These are phyloP conservation scores for Ormosia emarginata DNA, from an alignment of 306 rosid genomes.

Conservation along the genomic window DNA sequence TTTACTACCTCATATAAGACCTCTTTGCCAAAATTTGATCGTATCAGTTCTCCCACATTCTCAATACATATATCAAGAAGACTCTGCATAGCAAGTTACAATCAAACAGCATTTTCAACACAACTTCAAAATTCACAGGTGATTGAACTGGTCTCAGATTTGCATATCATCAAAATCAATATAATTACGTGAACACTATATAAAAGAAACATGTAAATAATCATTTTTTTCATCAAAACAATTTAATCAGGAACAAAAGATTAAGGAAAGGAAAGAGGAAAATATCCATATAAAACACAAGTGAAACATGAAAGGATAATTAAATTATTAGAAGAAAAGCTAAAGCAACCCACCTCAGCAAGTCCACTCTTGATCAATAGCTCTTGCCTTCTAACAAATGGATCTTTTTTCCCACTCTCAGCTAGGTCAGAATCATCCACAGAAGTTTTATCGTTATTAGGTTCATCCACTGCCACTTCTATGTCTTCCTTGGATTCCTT, in stretches of 20 bases:
- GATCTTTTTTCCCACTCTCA: conserved; percentile 93
- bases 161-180: conserved; percentile 11
- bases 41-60: conserved; percentile 61
- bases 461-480: conserved; percentile 32
- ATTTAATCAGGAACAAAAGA: not conserved
- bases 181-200: not conserved
- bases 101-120: conserved; percentile 12
- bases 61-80: conserved; percentile 69
- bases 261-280: not conserved
- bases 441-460: conserved; percentile 30
- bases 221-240: not conserved
- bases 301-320: conserved; percentile 4
- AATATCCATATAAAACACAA: not conserved
- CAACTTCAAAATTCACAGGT: conserved; percentile 12
- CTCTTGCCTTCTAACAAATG: conserved; percentile 80
- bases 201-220: not conserved
- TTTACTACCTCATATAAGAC: conserved; percentile 75
- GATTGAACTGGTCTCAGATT: not conserved
- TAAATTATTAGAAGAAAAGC: not conserved
- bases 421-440: conserved; percentile 39
- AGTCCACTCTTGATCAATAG: conserved; percentile 88
- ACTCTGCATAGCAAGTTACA: conserved; percentile 50
- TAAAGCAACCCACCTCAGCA: conserved; percentile 71
- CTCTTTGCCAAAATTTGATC: conserved; percentile 89
- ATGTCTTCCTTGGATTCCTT: conserved; percentile 43